Conservation (phyloP, 805 yeast genomes). For the Cyberlindnera petersonii region DNA sequence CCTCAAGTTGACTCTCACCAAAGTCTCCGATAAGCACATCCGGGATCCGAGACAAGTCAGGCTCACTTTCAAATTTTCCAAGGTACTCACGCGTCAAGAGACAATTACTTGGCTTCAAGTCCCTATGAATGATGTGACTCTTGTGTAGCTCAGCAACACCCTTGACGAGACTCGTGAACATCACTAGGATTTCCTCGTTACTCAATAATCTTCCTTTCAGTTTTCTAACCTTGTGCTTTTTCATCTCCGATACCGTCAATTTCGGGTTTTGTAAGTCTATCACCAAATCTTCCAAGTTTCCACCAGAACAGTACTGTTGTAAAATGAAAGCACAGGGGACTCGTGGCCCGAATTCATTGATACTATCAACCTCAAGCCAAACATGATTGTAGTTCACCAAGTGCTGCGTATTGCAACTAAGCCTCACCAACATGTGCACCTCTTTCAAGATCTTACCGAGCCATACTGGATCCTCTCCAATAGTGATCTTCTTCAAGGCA, state of each 20-base stretch:
- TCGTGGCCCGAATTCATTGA: constrained; percentile 49
- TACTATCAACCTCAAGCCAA: constrained; percentile 71
- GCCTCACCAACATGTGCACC: constrained; percentile 60
- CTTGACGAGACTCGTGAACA: constrained; percentile 60
- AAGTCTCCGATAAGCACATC: constrained; percentile 80
- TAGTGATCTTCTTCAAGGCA: constrained; percentile 81
- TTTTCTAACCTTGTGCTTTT: constrained; percentile 31
- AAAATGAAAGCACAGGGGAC: constrained; percentile 75
- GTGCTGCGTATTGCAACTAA: constrained; percentile 49
- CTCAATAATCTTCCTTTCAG: constrained; percentile 37
- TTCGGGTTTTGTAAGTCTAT: constrained; percentile 34
- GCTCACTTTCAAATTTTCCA: constrained; percentile 12
- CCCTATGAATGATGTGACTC: constrained; percentile 80
- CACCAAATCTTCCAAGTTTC: constrained; percentile 72
- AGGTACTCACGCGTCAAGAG: constrained; percentile 39
- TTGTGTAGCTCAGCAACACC: constrained; percentile 73
- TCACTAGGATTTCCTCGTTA: constrained; percentile 60
- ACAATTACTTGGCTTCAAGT: constrained; percentile 86
- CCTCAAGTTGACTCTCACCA: constrained; percentile 82
- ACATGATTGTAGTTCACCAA: constrained; percentile 86
- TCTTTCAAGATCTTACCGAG: constrained; percentile 69
- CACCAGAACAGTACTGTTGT: constrained; percentile 87
- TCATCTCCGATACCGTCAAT: constrained; percentile 34
- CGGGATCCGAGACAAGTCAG: constrained; percentile 41
- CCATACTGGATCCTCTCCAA: constrained; percentile 72